Base-by-base conservation (phyloP, 305 asterid genomes). In the Coffea humblotiana region DNA sequence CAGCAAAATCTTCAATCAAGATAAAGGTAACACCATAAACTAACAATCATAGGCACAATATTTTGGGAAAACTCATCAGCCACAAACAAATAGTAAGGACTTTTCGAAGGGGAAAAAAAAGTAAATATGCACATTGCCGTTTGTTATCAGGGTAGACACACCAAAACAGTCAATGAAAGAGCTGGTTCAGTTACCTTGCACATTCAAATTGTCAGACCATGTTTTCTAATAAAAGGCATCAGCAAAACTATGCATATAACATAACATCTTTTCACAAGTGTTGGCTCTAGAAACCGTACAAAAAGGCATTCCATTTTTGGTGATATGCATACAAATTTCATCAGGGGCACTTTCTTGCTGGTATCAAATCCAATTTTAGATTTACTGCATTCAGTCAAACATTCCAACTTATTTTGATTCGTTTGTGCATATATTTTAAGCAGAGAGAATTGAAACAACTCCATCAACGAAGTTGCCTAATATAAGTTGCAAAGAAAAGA, bases 1-100 rank as follows among this genome's bases (percentile, higher is more conserved):
- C 25, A 72, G 40, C 76, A 60, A 72, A 51, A 15, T 49, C 56
- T 21, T n/a, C 63, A 48, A 23, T 72, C 52, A 72, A 47, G 76
- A 7, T 48, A 13, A 72, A n/a, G 23, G 49, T 27, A 4, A 49
- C 7, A 25, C n/a, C n/a, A 14, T 11, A 49, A 14, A 1, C 51
- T 72, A 25, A 14, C 27, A 47, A 72, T 6, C 21, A 54, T 54
- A 16, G 7, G 61, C 61, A 54, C 8, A 23, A 16, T 54, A 4
- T 16, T 16, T 1, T 4, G 61, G n/a, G 6, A 54, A 54, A 54
- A 16, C 8, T 16, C 8, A 6, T 52, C 61, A 4, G 16, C n/a
- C n/a, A 54, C 19, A 51, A 10, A 15, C 56, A 51, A 51, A 51
- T 14, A 52, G 16, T 52, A 52, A 49, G 58, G 19, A 52, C 16